These are phyloP conservation scores for Coemansia asiatica DNA, from an alignment of 192 early-diverging fungal species.

Conservation along the genomic window DNA sequence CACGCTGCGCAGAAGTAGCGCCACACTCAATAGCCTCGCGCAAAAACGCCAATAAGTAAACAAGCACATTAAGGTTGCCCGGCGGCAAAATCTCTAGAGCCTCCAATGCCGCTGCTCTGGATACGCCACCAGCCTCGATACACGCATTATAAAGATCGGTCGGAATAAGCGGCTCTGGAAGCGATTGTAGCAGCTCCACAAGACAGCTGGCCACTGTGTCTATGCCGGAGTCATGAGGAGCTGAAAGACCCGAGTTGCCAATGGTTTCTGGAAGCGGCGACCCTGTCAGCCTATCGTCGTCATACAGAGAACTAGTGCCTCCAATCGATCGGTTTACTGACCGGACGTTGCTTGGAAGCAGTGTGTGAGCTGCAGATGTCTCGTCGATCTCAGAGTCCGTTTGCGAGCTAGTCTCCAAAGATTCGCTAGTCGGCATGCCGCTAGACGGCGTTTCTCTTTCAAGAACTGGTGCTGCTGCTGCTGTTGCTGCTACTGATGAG, in stretches of 20 bases:
- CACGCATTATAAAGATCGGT: conserved; percentile 61
- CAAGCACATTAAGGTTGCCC: conserved; percentile 72
- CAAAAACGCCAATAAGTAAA: conserved; percentile 80
- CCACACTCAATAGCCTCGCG: conserved; percentile 58
- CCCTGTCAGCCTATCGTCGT: conserved; percentile 19
- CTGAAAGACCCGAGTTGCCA: conserved; percentile 42
- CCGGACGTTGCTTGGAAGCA: conserved; percentile 2
- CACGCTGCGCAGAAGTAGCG: conserved; percentile 27
- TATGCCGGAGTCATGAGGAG: conserved; percentile 59
- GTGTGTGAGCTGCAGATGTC: not conserved
- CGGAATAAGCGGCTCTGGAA: conserved; percentile 76
- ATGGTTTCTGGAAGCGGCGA: conserved; percentile 55
- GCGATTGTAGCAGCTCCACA: conserved; percentile 66
- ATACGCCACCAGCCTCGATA: conserved; percentile 61
- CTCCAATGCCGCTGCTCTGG: conserved; percentile 51
- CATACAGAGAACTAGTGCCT: conserved; percentile 1
- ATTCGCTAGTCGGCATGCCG: too few species aligned
- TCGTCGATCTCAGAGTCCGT: conserved; percentile 16
- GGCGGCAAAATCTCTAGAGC: conserved; percentile 62
- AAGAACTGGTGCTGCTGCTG: not conserved
- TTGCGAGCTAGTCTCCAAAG: conserved; percentile 9
- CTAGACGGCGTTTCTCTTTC: too few species aligned
- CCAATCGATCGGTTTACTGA: not conserved
- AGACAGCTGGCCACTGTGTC: conserved; percentile 69
- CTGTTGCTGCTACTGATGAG: not conserved